Percentiles rank a stretch among this genome's conserved stretches.
phyloP scores from a whole-genome alignment of 2,329 filamentous ascomycete genomes.

The Colletotrichum orbiculare region DNA sequence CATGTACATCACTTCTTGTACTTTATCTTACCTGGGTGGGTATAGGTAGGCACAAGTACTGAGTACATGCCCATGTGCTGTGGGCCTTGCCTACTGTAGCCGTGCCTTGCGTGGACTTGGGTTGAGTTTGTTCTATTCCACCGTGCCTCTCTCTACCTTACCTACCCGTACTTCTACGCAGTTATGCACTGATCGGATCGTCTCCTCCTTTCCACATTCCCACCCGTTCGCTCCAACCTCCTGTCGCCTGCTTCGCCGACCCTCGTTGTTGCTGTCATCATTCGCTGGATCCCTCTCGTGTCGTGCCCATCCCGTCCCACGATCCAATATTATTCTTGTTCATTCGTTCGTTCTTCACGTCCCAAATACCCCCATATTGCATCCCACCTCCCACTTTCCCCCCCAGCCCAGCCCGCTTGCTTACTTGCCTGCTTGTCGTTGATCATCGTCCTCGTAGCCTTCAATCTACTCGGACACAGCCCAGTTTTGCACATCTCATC shows the following conservation, averaged over 20 bases:
- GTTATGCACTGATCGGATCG: slow-evolving; percentile 24
- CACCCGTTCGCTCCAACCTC: slow-evolving; percentile 35
- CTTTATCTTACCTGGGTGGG: not conserved
- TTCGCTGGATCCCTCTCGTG: slow-evolving; percentile 30
- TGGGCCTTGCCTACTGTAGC: not conserved
- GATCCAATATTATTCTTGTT: slow-evolving; percentile 21
- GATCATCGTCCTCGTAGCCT: slow-evolving; percentile 1
- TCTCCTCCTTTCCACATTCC: slow-evolving; percentile 37
- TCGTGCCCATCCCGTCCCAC: slow-evolving; percentile 27
- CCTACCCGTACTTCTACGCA: slow-evolving; percentile 2
- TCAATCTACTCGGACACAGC: too few species aligned
- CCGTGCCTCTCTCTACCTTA: not conserved
- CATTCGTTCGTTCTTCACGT: slow-evolving; percentile 32
- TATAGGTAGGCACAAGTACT: too few species aligned
- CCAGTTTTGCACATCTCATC: slow-evolving; percentile 4
- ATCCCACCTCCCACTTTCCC: slow-evolving; percentile 6
- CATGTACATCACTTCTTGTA: not conserved
- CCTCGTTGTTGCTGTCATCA: slow-evolving; percentile 34
- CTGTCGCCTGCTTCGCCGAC: slow-evolving; percentile 33
- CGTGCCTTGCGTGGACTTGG: too few species aligned
- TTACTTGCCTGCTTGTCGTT: slow-evolving; percentile 19
- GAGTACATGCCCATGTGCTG: too few species aligned
- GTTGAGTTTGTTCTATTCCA: too few species aligned
- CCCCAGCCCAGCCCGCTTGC: slow-evolving; percentile 18
- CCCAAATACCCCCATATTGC: slow-evolving; percentile 25